These are phyloP conservation scores for Parachaetomium inaequale DNA, from an alignment of 495 filamentous ascomycete species.

Conservation along the genomic window DNA sequence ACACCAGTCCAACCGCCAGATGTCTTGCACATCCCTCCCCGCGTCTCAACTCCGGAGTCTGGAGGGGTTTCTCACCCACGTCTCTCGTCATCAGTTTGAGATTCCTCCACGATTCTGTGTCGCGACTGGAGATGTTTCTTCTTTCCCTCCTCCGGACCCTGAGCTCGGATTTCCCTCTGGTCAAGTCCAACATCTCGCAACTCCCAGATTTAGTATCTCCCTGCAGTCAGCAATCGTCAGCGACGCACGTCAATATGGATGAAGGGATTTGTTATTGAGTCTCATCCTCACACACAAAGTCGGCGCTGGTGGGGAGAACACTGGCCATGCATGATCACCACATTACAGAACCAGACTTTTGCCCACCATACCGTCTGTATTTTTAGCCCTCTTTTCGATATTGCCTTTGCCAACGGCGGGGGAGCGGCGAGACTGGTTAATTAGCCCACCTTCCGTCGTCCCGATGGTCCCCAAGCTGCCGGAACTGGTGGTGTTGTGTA, in stretches of 20 bases:
- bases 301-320: background rate
- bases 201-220: background rate
- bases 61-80: too few species aligned
- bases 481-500: background rate
- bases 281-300: background rate
- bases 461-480: background rate
- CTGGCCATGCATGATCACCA: slow-evolving; percentile 9
- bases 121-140: too few species aligned
- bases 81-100: too few species aligned
- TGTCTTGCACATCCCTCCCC: too few species aligned
- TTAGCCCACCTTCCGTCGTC: slow-evolving; percentile 9
- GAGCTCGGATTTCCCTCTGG: background rate
- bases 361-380: slow-evolving; percentile 16
- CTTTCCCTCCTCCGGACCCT: background rate
- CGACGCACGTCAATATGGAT: slow-evolving; percentile 15
- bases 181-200: background rate
- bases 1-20: too few species aligned
- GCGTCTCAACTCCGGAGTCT: too few species aligned
- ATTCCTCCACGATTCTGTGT: too few species aligned
- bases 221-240: slow-evolving; percentile 17
- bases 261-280: slow-evolving; percentile 4
- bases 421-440: background rate
- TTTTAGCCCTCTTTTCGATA: slow-evolving; percentile 18
- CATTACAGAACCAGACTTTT: slow-evolving; percentile 13
- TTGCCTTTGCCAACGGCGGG: background rate